These are phyloP conservation scores for Backusella tuberculispora DNA, from an alignment of 192 early-diverging fungal species.

Conservation along the genomic window DNA sequence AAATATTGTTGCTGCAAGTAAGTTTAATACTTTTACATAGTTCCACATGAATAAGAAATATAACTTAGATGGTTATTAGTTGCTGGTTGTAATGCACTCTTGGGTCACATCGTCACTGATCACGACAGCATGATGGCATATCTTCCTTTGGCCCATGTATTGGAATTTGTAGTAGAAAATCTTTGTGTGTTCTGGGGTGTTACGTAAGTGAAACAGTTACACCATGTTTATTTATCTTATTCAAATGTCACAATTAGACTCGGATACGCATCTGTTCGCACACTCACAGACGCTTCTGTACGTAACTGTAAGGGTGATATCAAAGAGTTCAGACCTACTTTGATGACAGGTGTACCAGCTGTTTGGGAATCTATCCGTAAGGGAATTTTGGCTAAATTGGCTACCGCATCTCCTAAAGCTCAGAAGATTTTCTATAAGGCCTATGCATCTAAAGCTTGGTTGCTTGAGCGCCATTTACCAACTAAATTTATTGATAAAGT, in stretches of 20 bases:
- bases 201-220: constrained; percentile 56
- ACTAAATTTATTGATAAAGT: constrained; percentile 71
- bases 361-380: constrained; percentile 91
- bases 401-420: constrained; percentile 49
- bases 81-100: constrained; percentile 58
- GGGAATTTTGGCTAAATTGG: constrained; percentile 71
- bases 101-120: constrained; percentile 52
- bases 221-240: constrained; percentile 4
- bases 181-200: constrained; percentile 70
- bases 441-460: constrained; percentile 71
- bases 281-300: constrained; percentile 70
- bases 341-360: constrained; percentile 85
- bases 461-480: constrained; percentile 67
- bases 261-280: constrained; percentile 67
- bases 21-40: constrained; percentile 25
- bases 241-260: constrained; percentile 18
- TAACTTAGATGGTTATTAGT: constrained; percentile 42
- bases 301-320: constrained; percentile 75
- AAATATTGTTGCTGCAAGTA: constrained; percentile 80
- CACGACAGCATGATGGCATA: constrained; percentile 75
- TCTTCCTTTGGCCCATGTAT: constrained; percentile 88
- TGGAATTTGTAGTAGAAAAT: constrained; percentile 86
- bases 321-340: constrained; percentile 69
- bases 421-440: constrained; percentile 79
- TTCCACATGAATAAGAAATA: background rate